These are phyloP conservation scores for Raphidocelis subcapitata DNA, from an alignment of 139 green algal species.

Conservation along the genomic window DNA sequence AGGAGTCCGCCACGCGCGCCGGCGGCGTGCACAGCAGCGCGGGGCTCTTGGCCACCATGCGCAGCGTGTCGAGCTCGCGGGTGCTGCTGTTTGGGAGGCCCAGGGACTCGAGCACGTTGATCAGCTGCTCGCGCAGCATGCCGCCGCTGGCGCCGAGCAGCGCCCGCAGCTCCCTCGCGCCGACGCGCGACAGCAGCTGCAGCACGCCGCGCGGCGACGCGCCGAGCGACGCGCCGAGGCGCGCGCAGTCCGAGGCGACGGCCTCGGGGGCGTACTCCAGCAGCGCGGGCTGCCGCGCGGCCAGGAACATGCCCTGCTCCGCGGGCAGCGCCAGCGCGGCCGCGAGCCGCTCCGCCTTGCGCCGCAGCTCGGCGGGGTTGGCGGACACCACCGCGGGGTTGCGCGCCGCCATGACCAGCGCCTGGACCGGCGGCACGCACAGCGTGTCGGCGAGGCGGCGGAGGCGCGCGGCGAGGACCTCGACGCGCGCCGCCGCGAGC, in stretches of 20 bases:
- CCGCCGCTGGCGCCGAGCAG: conserved; percentile 21
- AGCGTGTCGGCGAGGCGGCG: conserved; percentile 3
- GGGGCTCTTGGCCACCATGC: conserved; percentile 7
- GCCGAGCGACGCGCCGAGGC: conserved; percentile 17
- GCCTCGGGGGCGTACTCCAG: background rate
- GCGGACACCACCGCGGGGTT: background rate
- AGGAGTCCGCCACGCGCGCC: conserved; percentile 6
- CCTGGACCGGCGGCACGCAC: conserved; percentile 14
- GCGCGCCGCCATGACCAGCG: conserved; percentile 18
- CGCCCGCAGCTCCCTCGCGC: background rate
- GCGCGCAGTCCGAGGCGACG: conserved; percentile 8
- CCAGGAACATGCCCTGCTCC: conserved; percentile 27
- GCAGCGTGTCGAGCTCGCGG: conserved; percentile 5
- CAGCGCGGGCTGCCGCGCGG: conserved; percentile 14
- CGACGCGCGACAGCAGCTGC: conserved; percentile 17
- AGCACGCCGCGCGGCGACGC: conserved; percentile 6
- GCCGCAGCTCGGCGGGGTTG: background rate
- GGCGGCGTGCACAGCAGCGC: conserved; percentile 1
- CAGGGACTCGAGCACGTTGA: conserved; percentile 19
- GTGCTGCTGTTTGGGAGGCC: conserved; percentile 20
- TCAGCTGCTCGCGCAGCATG: conserved; percentile 12
- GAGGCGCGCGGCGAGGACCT: conserved; percentile 4
- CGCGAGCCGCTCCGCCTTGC: background rate
- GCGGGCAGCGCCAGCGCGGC: conserved; percentile 11
- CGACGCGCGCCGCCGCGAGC: background rate